Percentiles rank a stretch among this genome's conserved stretches.
These are phyloP conservation scores for Eutypella sp. DNA, from an alignment of 2,329 filamentous ascomycete genomes.

Conservation along the genomic window DNA sequence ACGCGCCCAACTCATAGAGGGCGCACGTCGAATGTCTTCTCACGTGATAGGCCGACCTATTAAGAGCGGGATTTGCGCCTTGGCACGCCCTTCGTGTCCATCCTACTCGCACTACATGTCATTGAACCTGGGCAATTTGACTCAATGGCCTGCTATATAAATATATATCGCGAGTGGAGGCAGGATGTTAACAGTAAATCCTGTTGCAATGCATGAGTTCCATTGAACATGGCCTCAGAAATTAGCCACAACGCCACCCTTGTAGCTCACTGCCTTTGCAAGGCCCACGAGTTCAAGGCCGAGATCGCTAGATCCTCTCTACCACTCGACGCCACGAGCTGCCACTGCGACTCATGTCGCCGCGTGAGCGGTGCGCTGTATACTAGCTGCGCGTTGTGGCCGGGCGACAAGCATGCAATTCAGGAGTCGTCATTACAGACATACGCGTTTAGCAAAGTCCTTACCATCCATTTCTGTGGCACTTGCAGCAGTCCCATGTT, in stretches of 20 bases:
- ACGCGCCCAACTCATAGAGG: neutral
- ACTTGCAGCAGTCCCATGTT: constrained; percentile 41
- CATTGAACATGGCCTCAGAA: neutral
- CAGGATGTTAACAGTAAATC: neutral
- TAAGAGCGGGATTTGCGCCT: neutral
- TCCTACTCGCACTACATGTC: no score
- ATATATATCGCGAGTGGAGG: neutral
- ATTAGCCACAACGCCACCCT: constrained; percentile 9
- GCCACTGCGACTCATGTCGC: constrained; percentile 48
- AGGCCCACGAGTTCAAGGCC: constrained; percentile 34
- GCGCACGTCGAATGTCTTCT: neutral
- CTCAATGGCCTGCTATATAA: neutral
- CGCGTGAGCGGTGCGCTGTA: constrained; percentile 39
- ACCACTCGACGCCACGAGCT: constrained; percentile 36
- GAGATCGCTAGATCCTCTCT: constrained; percentile 28
- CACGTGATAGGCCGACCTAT: no score
- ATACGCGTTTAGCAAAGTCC: constrained; percentile 31
- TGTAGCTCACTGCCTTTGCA: constrained; percentile 42
- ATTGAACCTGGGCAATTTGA: no score
- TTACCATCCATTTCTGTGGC: constrained; percentile 36
- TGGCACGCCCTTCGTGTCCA: neutral
- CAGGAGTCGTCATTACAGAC: constrained; percentile 24
- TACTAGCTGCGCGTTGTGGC: constrained; percentile 32
- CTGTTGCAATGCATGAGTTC: neutral
- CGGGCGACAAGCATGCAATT: constrained; percentile 25